phyloP scores from a whole-genome alignment of 805 yeast genomes.

The Ogataea nakhonphanomensis region DNA sequence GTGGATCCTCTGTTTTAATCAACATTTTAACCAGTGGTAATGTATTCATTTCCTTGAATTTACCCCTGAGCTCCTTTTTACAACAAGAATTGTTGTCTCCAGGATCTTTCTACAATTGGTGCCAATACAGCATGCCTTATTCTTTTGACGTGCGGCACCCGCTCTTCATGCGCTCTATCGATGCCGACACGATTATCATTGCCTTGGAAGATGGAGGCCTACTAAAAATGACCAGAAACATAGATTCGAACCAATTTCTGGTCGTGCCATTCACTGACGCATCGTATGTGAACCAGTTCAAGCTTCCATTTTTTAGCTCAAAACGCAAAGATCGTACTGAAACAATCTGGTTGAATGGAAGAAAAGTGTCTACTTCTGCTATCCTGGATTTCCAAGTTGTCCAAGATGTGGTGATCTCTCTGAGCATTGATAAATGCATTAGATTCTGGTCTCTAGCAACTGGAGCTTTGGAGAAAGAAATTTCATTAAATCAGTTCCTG shows the following conservation, averaged over 20 bases:
- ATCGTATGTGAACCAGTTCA: conserved; percentile 38
- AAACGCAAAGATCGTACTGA: conserved; percentile 7
- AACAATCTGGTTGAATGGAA: conserved; percentile 17
- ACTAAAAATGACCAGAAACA: conserved; percentile 45
- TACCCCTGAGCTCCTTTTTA: conserved; percentile 45
- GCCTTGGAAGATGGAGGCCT: conserved; percentile 77
- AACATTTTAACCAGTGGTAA: conserved; percentile 54
- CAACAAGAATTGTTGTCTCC: conserved; percentile 10
- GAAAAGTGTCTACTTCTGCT: conserved; percentile 25
- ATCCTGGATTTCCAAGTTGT: conserved; percentile 17
- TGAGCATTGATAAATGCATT: conserved; percentile 51
- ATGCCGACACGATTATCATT: conserved; percentile 45
- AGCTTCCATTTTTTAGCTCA: conserved; percentile 25
- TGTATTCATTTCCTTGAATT: conserved; percentile 46
- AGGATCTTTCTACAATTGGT: conserved; percentile 51
- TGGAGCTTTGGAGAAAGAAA: conserved; percentile 25
- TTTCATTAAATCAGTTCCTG: conserved; percentile 22
- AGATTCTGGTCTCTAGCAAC: conserved; percentile 57
- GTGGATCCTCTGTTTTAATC: conserved; percentile 35
- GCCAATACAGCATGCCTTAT: conserved; percentile 65
- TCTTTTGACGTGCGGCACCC: conserved; percentile 58
- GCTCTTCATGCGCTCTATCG: conserved; percentile 45
- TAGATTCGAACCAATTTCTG: conserved; percentile 16
- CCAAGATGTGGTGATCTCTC: conserved; percentile 33
- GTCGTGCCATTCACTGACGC: conserved; percentile 49